Evolutionary conservation across 2,329 filamentous ascomycete genomes (phyloP).

Genomic region (Pseudogymnoascus sp.): DNA sequence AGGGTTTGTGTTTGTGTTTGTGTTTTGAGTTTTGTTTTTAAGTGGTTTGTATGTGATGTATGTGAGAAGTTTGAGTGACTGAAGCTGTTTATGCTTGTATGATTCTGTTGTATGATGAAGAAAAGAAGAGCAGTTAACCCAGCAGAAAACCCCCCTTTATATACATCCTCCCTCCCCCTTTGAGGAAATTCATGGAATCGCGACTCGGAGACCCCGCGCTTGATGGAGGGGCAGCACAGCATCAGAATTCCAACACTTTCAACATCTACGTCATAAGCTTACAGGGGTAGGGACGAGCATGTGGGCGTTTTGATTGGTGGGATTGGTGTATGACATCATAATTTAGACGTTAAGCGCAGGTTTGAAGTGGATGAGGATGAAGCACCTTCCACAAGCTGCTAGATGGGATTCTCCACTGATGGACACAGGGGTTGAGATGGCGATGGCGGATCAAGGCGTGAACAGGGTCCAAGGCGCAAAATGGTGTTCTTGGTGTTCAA

Average conservation of each 20-base stretch:
- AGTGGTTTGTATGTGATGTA: slow-evolving; percentile 7
- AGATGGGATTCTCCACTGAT: slow-evolving; percentile 1
- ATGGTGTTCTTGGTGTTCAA: neutral
- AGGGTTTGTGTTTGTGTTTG: slow-evolving; percentile 10
- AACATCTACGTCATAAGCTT: neutral
- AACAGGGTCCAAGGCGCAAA: neutral
- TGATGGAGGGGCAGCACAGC: slow-evolving; percentile 6
- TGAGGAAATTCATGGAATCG: slow-evolving; percentile 1
- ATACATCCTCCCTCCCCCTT: neutral
- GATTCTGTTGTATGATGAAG: neutral
- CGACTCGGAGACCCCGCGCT: neutral
- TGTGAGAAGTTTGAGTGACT: slow-evolving; percentile 9
- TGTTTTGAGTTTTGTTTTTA: neutral
- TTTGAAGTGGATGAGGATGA: neutral
- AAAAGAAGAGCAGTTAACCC: neutral
- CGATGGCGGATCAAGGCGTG: neutral
- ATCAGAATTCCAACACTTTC: neutral
- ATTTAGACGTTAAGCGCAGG: neutral
- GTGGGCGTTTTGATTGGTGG: neutral
- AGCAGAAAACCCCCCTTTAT: neutral
- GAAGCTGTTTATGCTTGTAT: slow-evolving; percentile 10
- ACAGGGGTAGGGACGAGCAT: neutral
- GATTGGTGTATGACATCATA: neutral
- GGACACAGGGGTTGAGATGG: neutral
- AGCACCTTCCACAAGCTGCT: neutral